Evolutionary conservation across 164 flowering plant species (phyloP).

Genomic region (Vitis labrusca): DNA sequence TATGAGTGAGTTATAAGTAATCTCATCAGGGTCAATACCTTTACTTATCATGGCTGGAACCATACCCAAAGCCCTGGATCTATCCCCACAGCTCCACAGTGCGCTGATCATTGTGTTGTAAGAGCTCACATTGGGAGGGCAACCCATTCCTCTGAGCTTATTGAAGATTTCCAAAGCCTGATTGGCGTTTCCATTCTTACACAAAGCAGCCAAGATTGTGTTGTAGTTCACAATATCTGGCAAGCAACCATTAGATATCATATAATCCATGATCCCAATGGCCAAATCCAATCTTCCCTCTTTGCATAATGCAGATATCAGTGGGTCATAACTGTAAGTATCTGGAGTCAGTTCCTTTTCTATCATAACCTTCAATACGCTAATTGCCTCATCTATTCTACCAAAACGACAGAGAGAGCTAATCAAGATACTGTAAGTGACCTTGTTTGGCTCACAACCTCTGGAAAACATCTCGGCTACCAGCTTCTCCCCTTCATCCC

Average conservation of each 20-base stretch:
- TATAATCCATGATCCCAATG: slow-evolving; percentile 50
- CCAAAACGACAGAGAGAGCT: slow-evolving; percentile 66
- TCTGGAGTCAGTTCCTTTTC: slow-evolving; percentile 67
- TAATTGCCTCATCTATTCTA: slow-evolving; percentile 52
- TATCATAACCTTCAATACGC: slow-evolving; percentile 57
- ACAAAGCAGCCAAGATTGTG: slow-evolving; percentile 60
- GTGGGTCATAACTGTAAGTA: slow-evolving; percentile 66
- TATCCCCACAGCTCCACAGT: slow-evolving; percentile 63
- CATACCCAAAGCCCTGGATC: slow-evolving; percentile 44
- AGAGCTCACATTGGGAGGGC: slow-evolving; percentile 64
- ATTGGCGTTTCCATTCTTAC: slow-evolving; percentile 59
- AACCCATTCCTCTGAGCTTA: slow-evolving; percentile 47
- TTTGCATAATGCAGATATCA: slow-evolving; percentile 73
- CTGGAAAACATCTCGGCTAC: slow-evolving; percentile 51
- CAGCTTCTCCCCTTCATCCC: slow-evolving; percentile 62
- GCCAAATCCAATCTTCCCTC: slow-evolving; percentile 69
- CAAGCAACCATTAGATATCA: slow-evolving; percentile 66
- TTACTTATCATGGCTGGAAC: slow-evolving; percentile 59
- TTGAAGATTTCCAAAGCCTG: slow-evolving; percentile 64
- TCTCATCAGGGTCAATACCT: slow-evolving; percentile 62
- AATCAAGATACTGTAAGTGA: slow-evolving; percentile 72
- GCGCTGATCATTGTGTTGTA: slow-evolving; percentile 78
- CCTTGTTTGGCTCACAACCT: slow-evolving; percentile 63
- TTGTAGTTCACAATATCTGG: slow-evolving; percentile 79
- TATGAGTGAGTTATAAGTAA: slow-evolving; percentile 68